Evolutionary conservation across 768 basidiomycete genomes (phyloP), one percentile per base, ranked within the genome.

Genomic region (Phaeotremella skinneri): DNA sequence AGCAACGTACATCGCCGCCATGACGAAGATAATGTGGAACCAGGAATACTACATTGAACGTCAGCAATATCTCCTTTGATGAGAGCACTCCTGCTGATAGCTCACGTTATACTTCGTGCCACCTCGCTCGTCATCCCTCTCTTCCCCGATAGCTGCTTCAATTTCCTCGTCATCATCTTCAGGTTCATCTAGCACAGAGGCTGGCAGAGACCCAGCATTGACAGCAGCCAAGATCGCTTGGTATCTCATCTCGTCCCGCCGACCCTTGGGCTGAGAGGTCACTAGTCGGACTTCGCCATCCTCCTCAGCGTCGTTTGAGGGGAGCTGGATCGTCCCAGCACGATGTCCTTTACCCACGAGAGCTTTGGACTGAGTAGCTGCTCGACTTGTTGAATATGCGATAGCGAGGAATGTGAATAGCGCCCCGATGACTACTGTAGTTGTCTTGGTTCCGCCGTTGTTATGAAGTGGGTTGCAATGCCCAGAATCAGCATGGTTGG

Each of bases 21-120:
- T 87, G 45, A 88, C 85, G 74, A 98, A 99, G 70, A 99, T 97
- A 76, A 97, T 79, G 73, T 99, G 96, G 85, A 99, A 98, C 91
- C 92, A 99, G 1, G 91, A 85, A 75, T 99, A 99, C 92, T 96
- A 66, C 4, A 14, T 16, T 56, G 43, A 14, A 4, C 34, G 51
- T 64, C 56, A 68, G 62, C 64, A 23, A 31, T 6, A 41, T 11
- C 17, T 13, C n/a, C 16, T 14, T 2, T n/a, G 0, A 26, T 13
- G 17, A n/a, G 16, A 7, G 31, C n/a, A 57, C 14, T 21, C 34
- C 7, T 11, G 6, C 26, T 14, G 20, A 11, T 17, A 29, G 74
- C 85, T 62, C 76, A 92, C 92, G 63, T 96, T 96, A 79, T 98
- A 99, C 60, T 91, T 87, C 7, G 91, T 94, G 13, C 91, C 92